Evolutionary conservation across 495 filamentous ascomycete genomes (phyloP), one percentile per base, ranked within the genome.

Genomic region (Cetradonia linearis): DNA sequence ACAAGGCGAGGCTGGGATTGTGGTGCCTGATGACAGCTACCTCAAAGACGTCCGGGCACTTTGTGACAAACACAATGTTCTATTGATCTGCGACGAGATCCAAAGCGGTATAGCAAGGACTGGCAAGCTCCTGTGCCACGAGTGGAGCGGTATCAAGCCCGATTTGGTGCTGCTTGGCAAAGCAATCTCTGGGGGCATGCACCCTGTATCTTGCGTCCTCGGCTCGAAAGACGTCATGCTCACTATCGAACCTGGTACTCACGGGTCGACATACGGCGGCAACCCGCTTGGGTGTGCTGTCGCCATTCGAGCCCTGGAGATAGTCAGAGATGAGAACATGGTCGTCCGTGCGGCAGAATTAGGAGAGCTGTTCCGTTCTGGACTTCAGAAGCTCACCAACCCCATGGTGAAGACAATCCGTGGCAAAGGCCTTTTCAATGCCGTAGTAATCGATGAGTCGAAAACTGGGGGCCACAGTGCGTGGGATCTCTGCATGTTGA

Each of bases 261-360:
- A 99, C 69, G 93, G 93, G 36, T 94, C 88, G 31, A 99, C 93
- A 30, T 99, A 97, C 69, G 93, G 93, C 55, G 93, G 93, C 46
- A 99, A 99, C 73, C 93, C 93, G 2, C 77, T 99, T n/a, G 93
- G 89, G 1, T 96, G 91, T 66, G 93, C 93, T 37, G 89, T 99
- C 16, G 92, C 92, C 31, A 95, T 99, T 69, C 86, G 90, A 58
- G 93, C 93, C n/a, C 78, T 99, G 42, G 91, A 97, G 74, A 79
- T 99, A 54, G 83, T 99, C 49, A 80, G 89, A 66, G 93, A 99
- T 68, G 92, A 97, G 75, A 75, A 87, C 38, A 80, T 99, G 72
- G 86, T 91, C 42, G 84, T 87, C 69, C 82, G 84, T 20, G 89
- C 93, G 2, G 86, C 95, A 70, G 70, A 72, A 60, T 76, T 97